These are phyloP conservation scores for Lanmaoa rubissima DNA, from an alignment of 768 basidiomycete genomes.

Conservation along the genomic window DNA sequence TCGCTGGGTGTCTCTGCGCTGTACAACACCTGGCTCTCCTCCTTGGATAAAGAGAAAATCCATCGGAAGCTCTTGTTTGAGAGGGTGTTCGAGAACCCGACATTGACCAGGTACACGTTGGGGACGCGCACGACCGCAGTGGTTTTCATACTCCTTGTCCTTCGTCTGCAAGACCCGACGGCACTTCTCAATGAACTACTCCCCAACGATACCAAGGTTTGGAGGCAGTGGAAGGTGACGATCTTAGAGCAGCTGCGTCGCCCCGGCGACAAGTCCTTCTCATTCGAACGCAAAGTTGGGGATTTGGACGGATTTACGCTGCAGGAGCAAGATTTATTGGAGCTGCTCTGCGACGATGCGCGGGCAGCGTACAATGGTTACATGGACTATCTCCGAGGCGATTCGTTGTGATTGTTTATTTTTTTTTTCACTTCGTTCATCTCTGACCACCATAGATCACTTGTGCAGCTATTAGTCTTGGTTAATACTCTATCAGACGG, in stretches of 20 bases:
- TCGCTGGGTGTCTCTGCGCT: constrained; percentile 28
- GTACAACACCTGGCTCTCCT: constrained; percentile 24
- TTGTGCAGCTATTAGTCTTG: not conserved
- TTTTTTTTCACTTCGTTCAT: not conserved
- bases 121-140: constrained; percentile 17
- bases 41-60: constrained; percentile 29
- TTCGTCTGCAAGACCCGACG: constrained; percentile 2
- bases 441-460: not conserved
- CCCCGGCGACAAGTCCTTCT: not conserved
- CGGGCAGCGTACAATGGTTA: constrained; percentile 15
- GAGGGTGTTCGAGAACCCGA: constrained; percentile 10
- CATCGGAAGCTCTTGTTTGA: constrained; percentile 16
- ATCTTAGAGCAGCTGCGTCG: constrained; percentile 3
- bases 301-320: constrained; percentile 3
- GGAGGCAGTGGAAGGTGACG: constrained; percentile 18
- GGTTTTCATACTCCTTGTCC: constrained; percentile 16
- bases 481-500: not conserved
- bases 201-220: constrained; percentile 23
- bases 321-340: constrained; percentile 9
- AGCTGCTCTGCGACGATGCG: constrained; percentile 11
- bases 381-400: constrained; percentile 7
- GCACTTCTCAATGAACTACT: constrained; percentile 15
- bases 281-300: not conserved
- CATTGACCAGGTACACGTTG: constrained; percentile 13
- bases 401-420: not conserved